Evolutionary conservation across 1,139 yeast genomes (phyloP).

Genomic region (Ashbya aceris): DNA sequence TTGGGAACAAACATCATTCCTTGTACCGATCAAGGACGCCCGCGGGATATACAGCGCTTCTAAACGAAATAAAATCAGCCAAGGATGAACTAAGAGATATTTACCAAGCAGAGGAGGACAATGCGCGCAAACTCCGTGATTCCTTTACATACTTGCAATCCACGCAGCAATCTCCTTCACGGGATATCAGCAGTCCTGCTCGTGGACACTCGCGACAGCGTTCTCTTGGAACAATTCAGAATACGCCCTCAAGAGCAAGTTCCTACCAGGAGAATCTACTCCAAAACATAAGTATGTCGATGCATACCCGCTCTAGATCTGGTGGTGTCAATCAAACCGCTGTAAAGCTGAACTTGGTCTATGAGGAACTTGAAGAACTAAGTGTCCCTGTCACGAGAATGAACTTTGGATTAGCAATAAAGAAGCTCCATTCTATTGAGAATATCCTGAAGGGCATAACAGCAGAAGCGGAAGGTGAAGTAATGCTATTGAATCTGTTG

Average conservation of each 20-base stretch:
- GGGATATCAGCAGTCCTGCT: conserved; percentile 24
- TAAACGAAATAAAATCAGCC: conserved; percentile 55
- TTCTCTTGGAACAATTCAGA: conserved; percentile 17
- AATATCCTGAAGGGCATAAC: neutral
- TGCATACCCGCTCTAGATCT: conserved; percentile 22
- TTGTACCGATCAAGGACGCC: conserved; percentile 47
- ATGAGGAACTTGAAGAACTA: conserved; percentile 25
- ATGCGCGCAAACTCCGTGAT: conserved; percentile 39
- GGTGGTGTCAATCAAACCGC: conserved; percentile 15
- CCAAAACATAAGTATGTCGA: conserved; percentile 22
- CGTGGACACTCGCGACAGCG: conserved; percentile 18
- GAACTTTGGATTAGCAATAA: conserved; percentile 22
- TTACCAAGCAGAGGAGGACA: conserved; percentile 34
- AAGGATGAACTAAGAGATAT: conserved; percentile 47
- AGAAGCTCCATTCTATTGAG: conserved; percentile 9
- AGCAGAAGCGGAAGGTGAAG: conserved; percentile 28
- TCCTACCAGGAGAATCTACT: conserved; percentile 12
- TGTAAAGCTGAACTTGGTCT: conserved; percentile 17
- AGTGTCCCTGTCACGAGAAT: conserved; percentile 24
- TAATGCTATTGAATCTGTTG: conserved; percentile 34
- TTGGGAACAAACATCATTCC: conserved; percentile 14
- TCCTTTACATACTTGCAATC: conserved; percentile 37
- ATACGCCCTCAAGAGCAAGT: conserved; percentile 14
- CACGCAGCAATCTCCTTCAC: conserved; percentile 24
- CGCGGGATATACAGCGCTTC: conserved; percentile 49